Evolutionary conservation across 2,329 filamentous ascomycete species (phyloP).

Genomic region (Penicillium aurantiogriseum): DNA sequence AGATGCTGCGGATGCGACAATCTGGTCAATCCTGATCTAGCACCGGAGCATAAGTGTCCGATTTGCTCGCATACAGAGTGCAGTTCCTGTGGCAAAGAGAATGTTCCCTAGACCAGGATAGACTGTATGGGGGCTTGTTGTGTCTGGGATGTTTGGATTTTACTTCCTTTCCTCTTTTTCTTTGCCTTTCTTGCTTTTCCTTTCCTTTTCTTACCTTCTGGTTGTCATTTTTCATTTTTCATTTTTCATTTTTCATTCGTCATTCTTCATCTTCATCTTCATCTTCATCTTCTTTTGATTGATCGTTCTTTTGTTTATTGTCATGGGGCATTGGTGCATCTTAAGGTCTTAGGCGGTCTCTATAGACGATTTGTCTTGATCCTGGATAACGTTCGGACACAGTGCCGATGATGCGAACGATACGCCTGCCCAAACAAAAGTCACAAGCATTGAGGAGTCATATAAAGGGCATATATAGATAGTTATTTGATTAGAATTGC

Average conservation of each 20-base stretch:
- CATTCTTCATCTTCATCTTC: no score
- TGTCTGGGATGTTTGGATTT: no score
- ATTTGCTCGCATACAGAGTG: neutral
- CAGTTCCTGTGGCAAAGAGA: neutral
- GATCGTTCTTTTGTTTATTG: neutral
- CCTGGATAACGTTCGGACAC: neutral
- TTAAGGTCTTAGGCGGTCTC: neutral
- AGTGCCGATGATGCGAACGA: neutral
- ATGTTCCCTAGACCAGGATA: neutral
- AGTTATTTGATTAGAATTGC: neutral
- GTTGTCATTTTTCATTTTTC: neutral
- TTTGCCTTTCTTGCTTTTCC: neutral
- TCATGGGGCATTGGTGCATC: neutral
- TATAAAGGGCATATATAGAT: neutral
- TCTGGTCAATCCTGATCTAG: slow-evolving; percentile 22
- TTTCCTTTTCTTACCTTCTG: neutral
- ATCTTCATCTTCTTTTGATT: neutral
- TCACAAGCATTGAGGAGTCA: neutral
- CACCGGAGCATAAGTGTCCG: neutral
- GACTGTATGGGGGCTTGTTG: neutral
- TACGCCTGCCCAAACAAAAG: neutral
- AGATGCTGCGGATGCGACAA: slow-evolving; percentile 22
- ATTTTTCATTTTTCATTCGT: neutral
- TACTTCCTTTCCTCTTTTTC: neutral
- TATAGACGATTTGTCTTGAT: neutral